phyloP scores from a whole-genome alignment of 1,284 basidiomycete genomes.

The Rhodotorula sp. region DNA sequence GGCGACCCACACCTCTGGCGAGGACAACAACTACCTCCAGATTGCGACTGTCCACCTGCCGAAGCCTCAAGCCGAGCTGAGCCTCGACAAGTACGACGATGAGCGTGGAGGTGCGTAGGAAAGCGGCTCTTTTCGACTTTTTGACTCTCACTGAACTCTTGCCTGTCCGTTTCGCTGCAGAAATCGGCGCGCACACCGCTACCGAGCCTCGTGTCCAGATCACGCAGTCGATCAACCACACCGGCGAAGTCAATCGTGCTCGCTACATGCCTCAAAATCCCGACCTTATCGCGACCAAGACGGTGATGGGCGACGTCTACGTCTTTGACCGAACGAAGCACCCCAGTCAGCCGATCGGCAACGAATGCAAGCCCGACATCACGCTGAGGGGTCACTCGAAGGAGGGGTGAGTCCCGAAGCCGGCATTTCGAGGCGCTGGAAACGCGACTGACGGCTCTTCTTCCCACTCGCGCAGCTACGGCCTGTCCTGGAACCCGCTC shows the following conservation, averaged over 20 bases:
- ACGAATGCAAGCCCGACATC: constrained; percentile 87
- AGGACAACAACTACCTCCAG: constrained; percentile 92
- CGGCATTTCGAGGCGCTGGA: neutral
- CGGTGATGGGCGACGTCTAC: constrained; percentile 83
- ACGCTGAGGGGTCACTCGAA: constrained; percentile 81
- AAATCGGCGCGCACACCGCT: constrained; percentile 80
- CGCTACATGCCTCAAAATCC: constrained; percentile 99
- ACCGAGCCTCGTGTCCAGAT: constrained; percentile 80
- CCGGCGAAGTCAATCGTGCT: constrained; percentile 93
- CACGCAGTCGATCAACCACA: constrained; percentile 92
- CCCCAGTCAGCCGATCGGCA: constrained; percentile 78
- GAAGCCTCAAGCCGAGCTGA: constrained; percentile 61
- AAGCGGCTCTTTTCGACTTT: too few species aligned
- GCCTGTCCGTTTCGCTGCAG: constrained; percentile 47
- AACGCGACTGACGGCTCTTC: neutral
- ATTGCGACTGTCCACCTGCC: constrained; percentile 94
- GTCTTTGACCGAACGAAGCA: constrained; percentile 98
- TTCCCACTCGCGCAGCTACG: constrained; percentile 62
- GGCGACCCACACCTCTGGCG: constrained; percentile 95
- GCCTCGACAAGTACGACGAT: constrained; percentile 81
- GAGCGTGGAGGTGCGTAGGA: constrained; percentile 64
- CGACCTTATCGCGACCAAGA: constrained; percentile 92
- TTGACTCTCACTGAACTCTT: too few species aligned
- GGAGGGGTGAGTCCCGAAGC: constrained; percentile 69
- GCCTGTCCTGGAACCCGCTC: constrained; percentile 82